Percentiles rank a stretch among this genome's conserved stretches.
Conservation (phyloP, 164 flowering plant genomes). For the Vitis rotundifolia region DNA sequence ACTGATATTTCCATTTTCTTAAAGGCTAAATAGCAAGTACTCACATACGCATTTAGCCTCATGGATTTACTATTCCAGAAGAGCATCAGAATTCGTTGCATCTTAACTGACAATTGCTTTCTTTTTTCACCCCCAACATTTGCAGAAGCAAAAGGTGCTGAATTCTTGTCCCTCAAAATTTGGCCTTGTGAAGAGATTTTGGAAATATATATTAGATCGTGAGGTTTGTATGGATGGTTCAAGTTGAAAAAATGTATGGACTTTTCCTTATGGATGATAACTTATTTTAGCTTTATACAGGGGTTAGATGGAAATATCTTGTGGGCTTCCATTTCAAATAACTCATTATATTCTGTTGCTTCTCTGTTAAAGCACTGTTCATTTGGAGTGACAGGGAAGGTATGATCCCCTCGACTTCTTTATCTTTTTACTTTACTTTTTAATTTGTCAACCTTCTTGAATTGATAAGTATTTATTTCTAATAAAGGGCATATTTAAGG, state of each 20-base stretch:
- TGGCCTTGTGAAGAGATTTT: slow-evolving; percentile 79
- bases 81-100: background rate
- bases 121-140: background rate
- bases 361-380: slow-evolving; percentile 68
- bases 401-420: slow-evolving; percentile 16
- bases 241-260: slow-evolving; percentile 2
- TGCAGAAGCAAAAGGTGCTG: slow-evolving; percentile 80
- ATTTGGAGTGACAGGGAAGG: slow-evolving; percentile 77
- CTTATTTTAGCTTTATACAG: slow-evolving; percentile 35
- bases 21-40: background rate
- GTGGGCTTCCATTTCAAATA: slow-evolving; percentile 82
- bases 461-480: background rate
- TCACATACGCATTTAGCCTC: background rate
- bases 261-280: background rate
- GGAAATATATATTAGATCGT: slow-evolving; percentile 80
- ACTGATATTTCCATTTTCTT: background rate
- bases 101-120: slow-evolving; percentile 1
- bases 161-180: slow-evolving; percentile 77
- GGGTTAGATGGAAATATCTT: slow-evolving; percentile 57
- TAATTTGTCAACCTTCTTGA: background rate
- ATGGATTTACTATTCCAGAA: background rate
- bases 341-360: slow-evolving; percentile 49
- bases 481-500: slow-evolving; percentile 89
- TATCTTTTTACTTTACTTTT: background rate
- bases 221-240: slow-evolving; percentile 47